These are phyloP conservation scores for Platismatia glauca DNA, from an alignment of 495 filamentous ascomycete species.

Conservation along the genomic window DNA sequence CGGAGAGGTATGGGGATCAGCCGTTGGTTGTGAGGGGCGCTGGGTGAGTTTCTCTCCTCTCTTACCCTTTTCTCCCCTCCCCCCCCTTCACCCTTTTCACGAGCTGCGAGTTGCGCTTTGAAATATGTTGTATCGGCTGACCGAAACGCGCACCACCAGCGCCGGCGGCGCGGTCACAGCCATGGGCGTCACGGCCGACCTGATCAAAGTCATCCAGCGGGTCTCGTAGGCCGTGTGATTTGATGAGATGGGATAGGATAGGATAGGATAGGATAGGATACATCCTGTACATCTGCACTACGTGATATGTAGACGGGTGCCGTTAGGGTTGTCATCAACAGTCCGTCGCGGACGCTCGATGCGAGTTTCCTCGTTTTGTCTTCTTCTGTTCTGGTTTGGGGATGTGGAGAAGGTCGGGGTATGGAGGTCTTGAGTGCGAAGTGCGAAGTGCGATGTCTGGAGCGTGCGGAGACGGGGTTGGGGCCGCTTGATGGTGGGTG, in stretches of 20 bases:
- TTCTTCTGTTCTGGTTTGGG: too few species aligned
- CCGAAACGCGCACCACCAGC: slow-evolving; percentile 21
- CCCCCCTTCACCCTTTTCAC: background rate
- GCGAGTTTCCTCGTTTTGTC: too few species aligned
- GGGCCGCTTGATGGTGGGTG: too few species aligned
- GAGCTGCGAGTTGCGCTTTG: too few species aligned
- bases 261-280: background rate
- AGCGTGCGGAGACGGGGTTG: too few species aligned
- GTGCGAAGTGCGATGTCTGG: too few species aligned
- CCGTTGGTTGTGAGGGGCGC: slow-evolving; percentile 91
- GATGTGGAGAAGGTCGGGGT: too few species aligned
- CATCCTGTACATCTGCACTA: too few species aligned
- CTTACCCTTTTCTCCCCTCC: background rate
- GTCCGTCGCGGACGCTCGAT: too few species aligned
- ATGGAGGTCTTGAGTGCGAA: too few species aligned
- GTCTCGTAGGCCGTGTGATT: slow-evolving; percentile 16
- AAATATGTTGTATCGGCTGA: background rate
- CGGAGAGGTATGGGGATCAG: slow-evolving; percentile 80
- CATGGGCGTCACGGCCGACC: slow-evolving; percentile 85
- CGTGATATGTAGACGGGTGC: background rate
- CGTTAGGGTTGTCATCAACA: too few species aligned
- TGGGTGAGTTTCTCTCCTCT: slow-evolving; percentile 39
- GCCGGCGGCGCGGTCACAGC: slow-evolving; percentile 93
- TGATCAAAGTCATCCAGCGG: slow-evolving; percentile 69
- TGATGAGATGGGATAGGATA: background rate